Base-by-base conservation (phyloP, 139 green algal genomes). In the Chara braunii region DNA sequence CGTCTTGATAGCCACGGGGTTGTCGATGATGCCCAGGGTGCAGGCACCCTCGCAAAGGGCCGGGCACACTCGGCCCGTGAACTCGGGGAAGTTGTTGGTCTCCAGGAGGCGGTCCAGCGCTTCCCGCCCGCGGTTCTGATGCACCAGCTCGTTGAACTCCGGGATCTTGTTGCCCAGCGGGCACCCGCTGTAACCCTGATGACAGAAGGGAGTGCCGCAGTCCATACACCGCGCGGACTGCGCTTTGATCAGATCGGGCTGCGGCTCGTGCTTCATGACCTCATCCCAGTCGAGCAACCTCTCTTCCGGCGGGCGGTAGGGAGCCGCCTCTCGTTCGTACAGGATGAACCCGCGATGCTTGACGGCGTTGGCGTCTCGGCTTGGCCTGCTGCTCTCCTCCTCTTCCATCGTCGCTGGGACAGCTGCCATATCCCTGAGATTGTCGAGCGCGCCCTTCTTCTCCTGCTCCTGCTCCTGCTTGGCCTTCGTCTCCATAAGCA, bases 31-130 rank as follows among this genome's bases (percentile, higher is more conserved):
- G 65, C 89, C 89, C 53, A 96, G 79, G 64, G 90, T 84, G 70
- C 90, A 96, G 11, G 83, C 78, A 60, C 90, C 89, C 86, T 96
- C 89, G 73, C 89, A 95, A 1, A 87, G 89, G 11, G 90, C 90
- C 26, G 87, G 88, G 75, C 88, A 96, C 45, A 96, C 88, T 37
- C 87, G 64, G 29, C 74, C 88, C 0, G 88, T 95, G 83, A 96
- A 95, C 82, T 95, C 90, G 44, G 90, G 90, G 84, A 96, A 96
- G 81, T 95, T 95, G 81, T 96, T 96, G 28, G 90, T 96, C 71
- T 94, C 85, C 58, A 94, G 75, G 61, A 96, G 84, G 1, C 87
- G 72, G 68, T 95, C 79, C 44, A 91, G 72, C 18, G 90, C 90
- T 56, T 94, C 90, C 2, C 68, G 71, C 90, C 88, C 95, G 30